phyloP scores from a whole-genome alignment of 768 basidiomycete genomes.

The Serendipita vermifera region DNA sequence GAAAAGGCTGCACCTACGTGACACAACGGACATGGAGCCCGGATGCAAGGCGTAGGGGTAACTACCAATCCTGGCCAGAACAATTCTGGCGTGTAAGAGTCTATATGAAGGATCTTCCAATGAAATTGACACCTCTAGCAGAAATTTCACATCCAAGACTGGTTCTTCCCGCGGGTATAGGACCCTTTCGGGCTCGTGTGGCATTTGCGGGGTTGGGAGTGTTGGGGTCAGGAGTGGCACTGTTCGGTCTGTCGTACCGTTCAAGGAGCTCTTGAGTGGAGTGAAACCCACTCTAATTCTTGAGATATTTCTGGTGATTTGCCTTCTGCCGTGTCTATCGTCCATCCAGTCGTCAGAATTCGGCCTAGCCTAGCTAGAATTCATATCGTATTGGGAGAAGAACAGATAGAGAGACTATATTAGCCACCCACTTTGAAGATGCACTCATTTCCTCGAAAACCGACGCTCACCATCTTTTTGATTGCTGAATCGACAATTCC shows the following conservation, averaged over 20 bases:
- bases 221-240: slow-evolving; percentile 24
- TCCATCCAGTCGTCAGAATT: no score
- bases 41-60: background rate
- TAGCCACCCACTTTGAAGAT: no score
- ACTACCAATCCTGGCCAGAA: background rate
- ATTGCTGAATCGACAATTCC: no score
- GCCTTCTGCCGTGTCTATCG: no score
- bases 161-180: no score
- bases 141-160: background rate
- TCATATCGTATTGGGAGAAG: no score
- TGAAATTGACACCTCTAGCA: background rate
- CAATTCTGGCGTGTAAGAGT: background rate
- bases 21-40: background rate
- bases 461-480: no score
- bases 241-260: slow-evolving; percentile 60
- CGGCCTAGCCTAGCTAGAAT: no score
- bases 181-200: no score
- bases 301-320: no score
- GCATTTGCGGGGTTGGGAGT: slow-evolving; percentile 12
- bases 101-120: background rate
- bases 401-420: no score
- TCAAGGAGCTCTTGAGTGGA: slow-evolving; percentile 80
- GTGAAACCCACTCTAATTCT: slow-evolving; percentile 95
- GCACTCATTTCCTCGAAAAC: no score
- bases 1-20: slow-evolving; percentile 2